phyloP scores from a whole-genome alignment of 2,329 filamentous ascomycete genomes.

The Fusarium robinianum region DNA sequence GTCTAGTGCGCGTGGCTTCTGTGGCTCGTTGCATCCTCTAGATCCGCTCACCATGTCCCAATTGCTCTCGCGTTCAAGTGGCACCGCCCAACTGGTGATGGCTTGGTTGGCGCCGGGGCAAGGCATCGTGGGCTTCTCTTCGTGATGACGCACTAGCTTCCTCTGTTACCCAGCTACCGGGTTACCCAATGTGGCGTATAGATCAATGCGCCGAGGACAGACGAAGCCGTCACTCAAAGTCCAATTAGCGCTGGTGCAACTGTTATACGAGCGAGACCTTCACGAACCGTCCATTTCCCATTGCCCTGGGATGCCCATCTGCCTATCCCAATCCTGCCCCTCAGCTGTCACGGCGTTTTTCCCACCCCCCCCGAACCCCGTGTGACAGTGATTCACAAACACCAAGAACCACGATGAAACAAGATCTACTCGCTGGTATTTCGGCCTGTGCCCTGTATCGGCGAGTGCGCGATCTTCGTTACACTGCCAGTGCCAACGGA shows the following conservation, averaged over 20 bases:
- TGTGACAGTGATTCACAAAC: constrained; percentile 21
- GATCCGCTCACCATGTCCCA: too few relatives aligned
- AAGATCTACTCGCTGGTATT: constrained; percentile 6
- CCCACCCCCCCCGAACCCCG: constrained; percentile 7
- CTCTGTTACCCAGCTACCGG: too few relatives aligned
- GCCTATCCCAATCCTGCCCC: constrained; percentile 1
- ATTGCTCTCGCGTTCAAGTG: too few relatives aligned
- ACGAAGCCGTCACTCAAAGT: too few relatives aligned
- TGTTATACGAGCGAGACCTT: too few relatives aligned
- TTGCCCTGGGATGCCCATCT: too few relatives aligned
- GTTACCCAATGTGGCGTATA: too few relatives aligned
- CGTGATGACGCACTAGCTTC: constrained; percentile 26
- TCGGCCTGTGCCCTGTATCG: constrained; percentile 2
- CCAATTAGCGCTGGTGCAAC: too few relatives aligned
- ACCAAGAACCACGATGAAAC: constrained; percentile 11
- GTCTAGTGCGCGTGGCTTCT: too few relatives aligned
- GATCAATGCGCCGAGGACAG: too few relatives aligned
- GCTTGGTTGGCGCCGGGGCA: constrained; percentile 16
- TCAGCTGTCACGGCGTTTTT: constrained; percentile 1
- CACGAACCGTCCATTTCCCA: too few relatives aligned
- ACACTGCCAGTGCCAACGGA: constrained; percentile 15
- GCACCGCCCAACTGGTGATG: too few relatives aligned
- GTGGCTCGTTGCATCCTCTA: constrained; percentile 3
- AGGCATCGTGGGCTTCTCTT: constrained; percentile 16
- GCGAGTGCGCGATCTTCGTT: constrained; percentile 16